Percentiles rank a stretch among this genome's conserved stretches.
Evolutionary conservation across 495 filamentous ascomycete species (phyloP).

Genomic region (Tuber aestivum): DNA sequence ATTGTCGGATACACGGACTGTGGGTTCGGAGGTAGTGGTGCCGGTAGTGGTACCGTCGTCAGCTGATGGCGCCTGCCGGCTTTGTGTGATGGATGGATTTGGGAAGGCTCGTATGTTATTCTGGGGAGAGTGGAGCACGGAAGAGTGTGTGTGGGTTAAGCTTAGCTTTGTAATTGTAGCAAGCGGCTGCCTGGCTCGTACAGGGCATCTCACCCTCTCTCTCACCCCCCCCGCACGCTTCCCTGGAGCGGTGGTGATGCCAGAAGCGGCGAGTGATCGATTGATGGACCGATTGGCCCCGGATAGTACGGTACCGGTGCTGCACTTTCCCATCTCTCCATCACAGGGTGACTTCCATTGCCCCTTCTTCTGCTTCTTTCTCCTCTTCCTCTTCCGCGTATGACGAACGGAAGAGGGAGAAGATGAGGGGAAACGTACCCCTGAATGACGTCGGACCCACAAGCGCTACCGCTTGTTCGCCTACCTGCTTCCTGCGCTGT

Average conservation of each 20-base stretch:
- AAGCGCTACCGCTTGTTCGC: neutral
- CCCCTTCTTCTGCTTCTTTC: neutral
- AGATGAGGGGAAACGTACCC: neutral
- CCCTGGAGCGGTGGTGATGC: neutral
- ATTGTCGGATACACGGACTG: neutral
- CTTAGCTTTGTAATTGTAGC: neutral
- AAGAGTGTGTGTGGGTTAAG: neutral
- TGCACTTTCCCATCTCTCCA: neutral
- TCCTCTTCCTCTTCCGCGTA: neutral
- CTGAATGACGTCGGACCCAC: neutral
- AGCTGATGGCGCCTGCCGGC: neutral
- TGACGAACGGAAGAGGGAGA: neutral
- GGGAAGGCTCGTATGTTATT: neutral
- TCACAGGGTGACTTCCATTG: slow-evolving; percentile 3
- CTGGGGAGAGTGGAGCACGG: neutral
- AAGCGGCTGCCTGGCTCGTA: neutral
- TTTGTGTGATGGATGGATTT: neutral
- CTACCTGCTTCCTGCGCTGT: neutral
- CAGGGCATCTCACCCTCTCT: neutral
- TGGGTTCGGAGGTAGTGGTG: neutral
- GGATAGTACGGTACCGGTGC: neutral
- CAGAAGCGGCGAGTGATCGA: neutral
- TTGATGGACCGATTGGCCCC: neutral
- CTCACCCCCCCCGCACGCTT: neutral
- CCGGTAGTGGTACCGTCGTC: neutral